A percentile compares a stretch with the other conserved stretches of the same genome.
phyloP scores from a whole-genome alignment of 257 asterid genomes.

The Lycium barbarum region DNA sequence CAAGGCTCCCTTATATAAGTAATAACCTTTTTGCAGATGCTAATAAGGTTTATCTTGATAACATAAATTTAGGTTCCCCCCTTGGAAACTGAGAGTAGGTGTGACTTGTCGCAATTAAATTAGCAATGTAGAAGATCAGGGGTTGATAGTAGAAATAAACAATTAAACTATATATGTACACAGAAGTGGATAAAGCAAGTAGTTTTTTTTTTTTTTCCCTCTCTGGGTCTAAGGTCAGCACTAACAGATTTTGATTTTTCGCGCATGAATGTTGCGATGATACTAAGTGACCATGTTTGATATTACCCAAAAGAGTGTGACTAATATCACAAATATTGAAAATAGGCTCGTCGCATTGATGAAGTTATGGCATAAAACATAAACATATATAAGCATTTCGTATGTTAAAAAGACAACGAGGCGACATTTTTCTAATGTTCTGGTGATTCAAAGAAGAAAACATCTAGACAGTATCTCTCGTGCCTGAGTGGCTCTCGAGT shows the following conservation, averaged over 20 bases:
- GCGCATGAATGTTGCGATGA: slow-evolving; percentile 11
- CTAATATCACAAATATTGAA: not conserved
- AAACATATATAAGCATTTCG: not conserved
- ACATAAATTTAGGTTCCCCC: not conserved
- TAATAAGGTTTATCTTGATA: slow-evolving; percentile 6
- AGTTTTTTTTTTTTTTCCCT: not conserved
- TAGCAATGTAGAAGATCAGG: slow-evolving; percentile 12
- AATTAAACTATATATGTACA: not conserved
- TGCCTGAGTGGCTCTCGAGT: not conserved
- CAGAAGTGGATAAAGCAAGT: not conserved
- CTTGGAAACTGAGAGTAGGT: not conserved
- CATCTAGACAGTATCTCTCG: not conserved
- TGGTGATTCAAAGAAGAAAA: slow-evolving; percentile 9
- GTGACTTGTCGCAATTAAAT: not conserved
- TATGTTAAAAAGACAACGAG: not conserved
- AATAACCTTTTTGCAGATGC: not conserved
- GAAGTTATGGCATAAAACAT: not conserved
- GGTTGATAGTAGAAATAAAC: not conserved
- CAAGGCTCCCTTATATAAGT: not conserved
- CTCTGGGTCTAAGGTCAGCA: not conserved
- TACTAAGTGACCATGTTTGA: not conserved
- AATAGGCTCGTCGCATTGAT: not conserved
- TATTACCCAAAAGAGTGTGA: not conserved
- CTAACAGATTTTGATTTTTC: not conserved
- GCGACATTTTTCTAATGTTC: not conserved